Evolutionary conservation across 495 filamentous ascomycete species (phyloP).

Genomic region (Pseudomonodictys pantanalensis): DNA sequence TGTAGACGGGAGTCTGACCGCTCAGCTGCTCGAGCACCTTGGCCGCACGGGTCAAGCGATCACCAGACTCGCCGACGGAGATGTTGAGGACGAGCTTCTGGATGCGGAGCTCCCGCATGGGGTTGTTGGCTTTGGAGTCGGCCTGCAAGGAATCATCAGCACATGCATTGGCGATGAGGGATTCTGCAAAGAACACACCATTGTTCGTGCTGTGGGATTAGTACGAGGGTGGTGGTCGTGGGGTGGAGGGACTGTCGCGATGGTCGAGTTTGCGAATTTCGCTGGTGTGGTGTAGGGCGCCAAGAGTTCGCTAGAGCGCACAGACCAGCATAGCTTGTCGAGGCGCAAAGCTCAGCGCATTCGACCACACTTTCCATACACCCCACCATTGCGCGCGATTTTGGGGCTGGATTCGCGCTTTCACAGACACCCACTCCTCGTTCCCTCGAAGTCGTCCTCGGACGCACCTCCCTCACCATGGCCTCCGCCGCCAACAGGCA

Average conservation of each 20-base stretch:
- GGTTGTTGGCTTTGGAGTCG: conserved; percentile 60
- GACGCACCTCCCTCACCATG: conserved; percentile 65
- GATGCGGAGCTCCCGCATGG: conserved; percentile 99
- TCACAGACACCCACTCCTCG: not conserved
- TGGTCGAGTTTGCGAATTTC: not conserved
- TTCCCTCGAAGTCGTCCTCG: conserved; percentile 60
- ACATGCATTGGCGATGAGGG: conserved; percentile 35
- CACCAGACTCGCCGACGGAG: conserved; percentile 99
- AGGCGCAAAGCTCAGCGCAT: conserved; percentile 9
- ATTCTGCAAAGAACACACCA: conserved; percentile 4
- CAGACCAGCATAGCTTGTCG: not conserved
- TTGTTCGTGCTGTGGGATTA: conserved; percentile 29
- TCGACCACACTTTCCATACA: not conserved
- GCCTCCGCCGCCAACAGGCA: conserved; percentile 78
- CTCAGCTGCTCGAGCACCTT: conserved; percentile 99
- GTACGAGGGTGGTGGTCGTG: conserved; percentile 23
- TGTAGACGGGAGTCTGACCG: conserved; percentile 99
- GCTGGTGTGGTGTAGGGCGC: conserved; percentile 1
- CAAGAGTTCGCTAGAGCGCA: not conserved
- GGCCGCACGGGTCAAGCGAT: conserved; percentile 98
- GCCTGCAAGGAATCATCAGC: conserved; percentile 47
- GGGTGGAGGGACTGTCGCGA: conserved; percentile 2
- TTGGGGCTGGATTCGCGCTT: not conserved
- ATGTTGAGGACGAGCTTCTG: conserved; percentile 99
- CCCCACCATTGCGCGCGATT: not conserved